phyloP scores from a whole-genome alignment of 2,329 filamentous ascomycete species.

The Gliomastix tumulicola region DNA sequence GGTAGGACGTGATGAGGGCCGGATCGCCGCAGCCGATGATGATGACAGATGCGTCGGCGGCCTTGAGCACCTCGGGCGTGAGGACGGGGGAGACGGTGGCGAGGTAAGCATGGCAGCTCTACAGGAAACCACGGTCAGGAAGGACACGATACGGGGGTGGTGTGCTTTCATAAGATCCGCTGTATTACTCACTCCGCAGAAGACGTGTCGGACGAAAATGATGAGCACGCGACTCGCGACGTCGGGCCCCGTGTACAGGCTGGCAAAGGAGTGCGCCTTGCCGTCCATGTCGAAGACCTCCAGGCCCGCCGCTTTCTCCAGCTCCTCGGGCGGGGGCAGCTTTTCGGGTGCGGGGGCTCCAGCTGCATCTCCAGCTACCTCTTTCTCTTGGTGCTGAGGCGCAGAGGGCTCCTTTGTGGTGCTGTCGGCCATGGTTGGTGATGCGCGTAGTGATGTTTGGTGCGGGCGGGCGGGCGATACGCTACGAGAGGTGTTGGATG shows the following conservation, averaged over 20 bases:
- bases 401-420: too few species aligned
- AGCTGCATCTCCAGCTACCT: too few species aligned
- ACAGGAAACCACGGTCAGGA: not conserved
- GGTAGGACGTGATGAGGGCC: constrained; percentile 61
- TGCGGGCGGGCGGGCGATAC: too few species aligned
- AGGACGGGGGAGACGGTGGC: constrained; percentile 53
- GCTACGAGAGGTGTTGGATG: too few species aligned
- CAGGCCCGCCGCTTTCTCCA: constrained; percentile 46
- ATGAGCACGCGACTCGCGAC: constrained; percentile 53
- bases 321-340: constrained; percentile 39
- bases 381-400: too few species aligned
- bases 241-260: constrained; percentile 50
- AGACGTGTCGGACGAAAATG: constrained; percentile 74
- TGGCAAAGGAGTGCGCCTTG: constrained; percentile 53
- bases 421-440: too few species aligned
- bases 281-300: constrained; percentile 55
- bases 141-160: too few species aligned
- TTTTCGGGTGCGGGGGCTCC: too few species aligned
- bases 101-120: constrained; percentile 74
- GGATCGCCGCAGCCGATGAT: constrained; percentile 68
- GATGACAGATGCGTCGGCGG: constrained; percentile 46
- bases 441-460: too few species aligned
- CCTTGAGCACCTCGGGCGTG: constrained; percentile 41
- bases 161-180: too few species aligned
- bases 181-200: constrained; percentile 71